Evolutionary conservation across 306 rosid species (phyloP), one percentile per base, ranked within the genome.

Genomic region (Hylodesmum podocarpum): DNA sequence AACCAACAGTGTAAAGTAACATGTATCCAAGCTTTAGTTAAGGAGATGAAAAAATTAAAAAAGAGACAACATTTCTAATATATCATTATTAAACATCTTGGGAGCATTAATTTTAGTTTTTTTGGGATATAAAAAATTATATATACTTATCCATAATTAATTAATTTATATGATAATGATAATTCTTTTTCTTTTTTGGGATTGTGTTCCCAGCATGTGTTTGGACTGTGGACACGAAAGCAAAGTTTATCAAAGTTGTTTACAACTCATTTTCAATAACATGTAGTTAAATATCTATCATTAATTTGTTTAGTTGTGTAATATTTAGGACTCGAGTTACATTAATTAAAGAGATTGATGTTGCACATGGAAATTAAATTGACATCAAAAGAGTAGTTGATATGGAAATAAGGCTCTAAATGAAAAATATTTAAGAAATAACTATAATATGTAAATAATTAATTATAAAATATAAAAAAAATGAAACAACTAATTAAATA

Each of bases 1-100:
- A 47, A 10, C 15, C 18, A n/a, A n/a, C n/a, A n/a, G n/a, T 74
- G 55, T 19, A 46, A 77, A 34, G 77, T 46, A 66, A 27, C 70
- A 74, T 57, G 36, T 13, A 50, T 16, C 16, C 16, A 65, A 39
- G 47, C 73, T 28, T 72, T 33, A 18, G 24, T 36, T 61, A 29
- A 47, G 69, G 34, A 46, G 33, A 29, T 0, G 8, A 4, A 25
- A 37, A 76, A 22, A 3, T 15, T 8, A 31, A 57, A 28, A 44
- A 31, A 3, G 3, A 34, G 68, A 15, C 29, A 65, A 36, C 21
- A 27, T 25, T 66, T 29, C 47, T 72, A 72, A 51, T 40, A 72
- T 63, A 29, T 41, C 25, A 28, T 65, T 74, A 68, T 67, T 16
- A 25, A 67, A 75, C 5, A 22, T 59, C 25, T n/a, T 64, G 71